Base-by-base conservation (phyloP, 805 yeast genomes). In the Pichia gijzeniarum region DNA sequence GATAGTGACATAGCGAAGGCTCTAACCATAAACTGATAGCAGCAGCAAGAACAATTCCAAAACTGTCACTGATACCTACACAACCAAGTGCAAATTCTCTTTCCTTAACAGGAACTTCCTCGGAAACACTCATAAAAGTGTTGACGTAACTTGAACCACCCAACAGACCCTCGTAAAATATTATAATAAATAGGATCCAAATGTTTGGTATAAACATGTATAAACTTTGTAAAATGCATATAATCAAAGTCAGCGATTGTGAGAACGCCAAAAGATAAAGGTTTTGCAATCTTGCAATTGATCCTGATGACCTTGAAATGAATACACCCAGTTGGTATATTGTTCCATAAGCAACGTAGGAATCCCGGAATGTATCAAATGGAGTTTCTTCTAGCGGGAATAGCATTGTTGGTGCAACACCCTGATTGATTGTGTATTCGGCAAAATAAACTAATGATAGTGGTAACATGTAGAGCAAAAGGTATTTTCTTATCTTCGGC, bases 71-170 rank as follows among this genome's bases (percentile, higher is more conserved):
- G 47, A 87, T 76, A 0, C 93, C 85, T 1, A 85, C 91, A 4
- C 90, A 76, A 3, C 95, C 95, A 69, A 88, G 71, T 0, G 89
- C 79, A 62, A 88, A 82, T 65, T 86, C 90, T 49, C 91, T 69
- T 56, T 83, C 75, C 13, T 67, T 49, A 43, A 70, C 47, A 0
- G 70, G 60, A 2, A 74, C 67, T 0, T 74, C 66, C 48, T 87
- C 95, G 32, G 83, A 73, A 1, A 90, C 90, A 14, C 77, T 69
- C 71, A 84, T 69, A 57, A 86, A 91, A 0, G 97, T 90, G 59
- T 91, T 90, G 43, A 88, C 93, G 60, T 91, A 91, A 16, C 91
- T 79, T 2, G 85, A 76, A 1, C 99, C 98, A 1, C 98, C 99
- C 10, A 91, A 70, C 18, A 93, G 70, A 0, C 98, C 93, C 60